Conservation (phyloP, 441 rosid species). For the Flueggea neowawraea region DNA sequence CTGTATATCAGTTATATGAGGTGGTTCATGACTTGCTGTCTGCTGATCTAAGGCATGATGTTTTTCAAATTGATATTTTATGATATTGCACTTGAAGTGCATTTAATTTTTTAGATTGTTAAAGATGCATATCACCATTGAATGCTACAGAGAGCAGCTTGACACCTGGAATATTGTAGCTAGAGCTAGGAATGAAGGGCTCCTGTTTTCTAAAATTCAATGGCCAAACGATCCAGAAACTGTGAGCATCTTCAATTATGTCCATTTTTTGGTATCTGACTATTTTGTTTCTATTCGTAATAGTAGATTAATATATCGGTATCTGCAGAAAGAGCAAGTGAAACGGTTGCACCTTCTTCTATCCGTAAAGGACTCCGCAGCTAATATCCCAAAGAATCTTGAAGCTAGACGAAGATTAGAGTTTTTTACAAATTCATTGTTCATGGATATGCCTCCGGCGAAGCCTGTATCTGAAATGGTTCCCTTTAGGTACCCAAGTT, state of each 20-base stretch:
- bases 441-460: constrained; percentile 96
- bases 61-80: constrained; percentile 8
- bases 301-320: background rate
- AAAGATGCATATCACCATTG: constrained; percentile 12
- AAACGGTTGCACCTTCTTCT: constrained; percentile 98
- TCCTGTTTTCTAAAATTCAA: constrained; percentile 79
- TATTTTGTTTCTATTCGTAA: background rate
- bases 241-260: constrained; percentile 37
- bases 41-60: constrained; percentile 67
- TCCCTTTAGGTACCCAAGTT: constrained; percentile 67
- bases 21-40: constrained; percentile 93
- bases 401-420: constrained; percentile 98
- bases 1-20: constrained; percentile 76
- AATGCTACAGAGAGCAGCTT: constrained; percentile 79
- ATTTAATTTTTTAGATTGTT: constrained; percentile 6
- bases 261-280: constrained; percentile 12
- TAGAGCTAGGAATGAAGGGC: constrained; percentile 82
- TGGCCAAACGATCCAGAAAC: constrained; percentile 98
- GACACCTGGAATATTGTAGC: constrained; percentile 97
- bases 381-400: constrained; percentile 95
- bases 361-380: constrained; percentile 93
- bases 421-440: constrained; percentile 89
- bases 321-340: constrained; percentile 81
- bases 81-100: constrained; percentile 1
- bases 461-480: constrained; percentile 88